Evolutionary conservation across 352 stramenopile genomes (phyloP).

Genomic region (Pythium sp.): DNA sequence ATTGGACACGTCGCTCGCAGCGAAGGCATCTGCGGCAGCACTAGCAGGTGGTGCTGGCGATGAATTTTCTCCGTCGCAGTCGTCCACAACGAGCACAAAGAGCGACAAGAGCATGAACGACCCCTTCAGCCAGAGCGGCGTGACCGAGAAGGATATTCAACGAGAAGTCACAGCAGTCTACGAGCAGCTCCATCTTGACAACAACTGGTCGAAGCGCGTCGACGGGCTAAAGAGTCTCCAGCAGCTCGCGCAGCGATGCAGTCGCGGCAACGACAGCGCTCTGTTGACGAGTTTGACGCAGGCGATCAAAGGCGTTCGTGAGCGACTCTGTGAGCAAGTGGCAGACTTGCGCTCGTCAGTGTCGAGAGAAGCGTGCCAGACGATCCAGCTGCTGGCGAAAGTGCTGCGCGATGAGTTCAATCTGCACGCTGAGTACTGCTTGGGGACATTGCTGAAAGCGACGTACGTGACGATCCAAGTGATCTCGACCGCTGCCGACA

Average conservation of each 20-base stretch:
- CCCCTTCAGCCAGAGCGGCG: slow-evolving; percentile 12
- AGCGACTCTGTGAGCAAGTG: slow-evolving; percentile 71
- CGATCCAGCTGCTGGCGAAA: slow-evolving; percentile 62
- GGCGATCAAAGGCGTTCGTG: slow-evolving; percentile 51
- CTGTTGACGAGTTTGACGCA: slow-evolving; percentile 30
- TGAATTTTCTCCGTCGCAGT: slow-evolving; percentile 42
- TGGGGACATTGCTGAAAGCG: slow-evolving; percentile 71
- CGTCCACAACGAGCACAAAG: slow-evolving; percentile 36
- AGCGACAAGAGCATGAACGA: slow-evolving; percentile 12
- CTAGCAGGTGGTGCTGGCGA: slow-evolving; percentile 10
- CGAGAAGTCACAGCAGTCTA: slow-evolving; percentile 48
- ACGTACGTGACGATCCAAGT: slow-evolving; percentile 89
- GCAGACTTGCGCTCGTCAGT: slow-evolving; percentile 77
- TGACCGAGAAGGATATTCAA: slow-evolving; percentile 64
- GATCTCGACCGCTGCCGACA: slow-evolving; percentile 73
- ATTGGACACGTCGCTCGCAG: slow-evolving; percentile 24
- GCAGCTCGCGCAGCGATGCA: slow-evolving; percentile 47
- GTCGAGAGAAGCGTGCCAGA: slow-evolving; percentile 67
- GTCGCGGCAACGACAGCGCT: slow-evolving; percentile 26
- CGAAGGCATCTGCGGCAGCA: slow-evolving; percentile 21
- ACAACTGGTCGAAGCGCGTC: slow-evolving; percentile 80
- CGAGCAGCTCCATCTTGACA: slow-evolving; percentile 58
- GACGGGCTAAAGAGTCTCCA: slow-evolving; percentile 64
- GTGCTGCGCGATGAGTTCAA: slow-evolving; percentile 75
- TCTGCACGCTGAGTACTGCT: slow-evolving; percentile 64